A percentile compares a stretch with the other conserved stretches of the same genome.
phyloP scores from a whole-genome alignment of 805 yeast genomes.

The Pichia eremophila region DNA sequence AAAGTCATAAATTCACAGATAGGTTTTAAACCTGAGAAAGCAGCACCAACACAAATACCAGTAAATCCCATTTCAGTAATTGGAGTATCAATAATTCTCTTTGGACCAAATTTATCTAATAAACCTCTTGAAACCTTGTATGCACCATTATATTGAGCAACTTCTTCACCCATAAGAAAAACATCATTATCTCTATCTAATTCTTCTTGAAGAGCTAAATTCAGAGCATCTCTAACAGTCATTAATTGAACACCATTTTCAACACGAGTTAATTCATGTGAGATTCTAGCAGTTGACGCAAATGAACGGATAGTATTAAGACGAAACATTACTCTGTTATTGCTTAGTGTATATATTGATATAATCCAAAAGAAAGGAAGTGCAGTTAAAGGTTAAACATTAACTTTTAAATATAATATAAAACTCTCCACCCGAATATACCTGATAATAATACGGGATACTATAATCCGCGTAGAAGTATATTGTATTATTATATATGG shows the following conservation, averaged over 20 bases:
- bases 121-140: slow-evolving; percentile 94
- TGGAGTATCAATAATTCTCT: slow-evolving; percentile 91
- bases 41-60: slow-evolving; percentile 90
- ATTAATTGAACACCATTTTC: slow-evolving; percentile 32
- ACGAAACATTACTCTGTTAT: no score
- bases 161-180: slow-evolving; percentile 97
- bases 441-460: no score
- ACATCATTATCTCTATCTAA: slow-evolving; percentile 92
- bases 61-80: slow-evolving; percentile 99
- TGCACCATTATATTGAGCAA: slow-evolving; percentile 98
- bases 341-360: no score
- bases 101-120: slow-evolving; percentile 89
- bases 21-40: slow-evolving; percentile 94
- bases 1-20: slow-evolving; percentile 98
- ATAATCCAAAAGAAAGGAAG: no score
- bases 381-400: no score
- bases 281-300: background rate
- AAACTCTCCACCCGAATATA: no score
- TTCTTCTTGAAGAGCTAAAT: slow-evolving; percentile 93
- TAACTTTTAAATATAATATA: no score
- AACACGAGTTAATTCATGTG: slow-evolving; percentile 8
- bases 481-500: background rate
- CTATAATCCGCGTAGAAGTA: background rate
- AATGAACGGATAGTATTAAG: no score
- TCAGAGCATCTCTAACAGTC: slow-evolving; percentile 96